Percentiles rank a stretch among this genome's conserved stretches.
Evolutionary conservation across 2,329 filamentous ascomycete genomes (phyloP).

Genomic region (Exophiala sideris): DNA sequence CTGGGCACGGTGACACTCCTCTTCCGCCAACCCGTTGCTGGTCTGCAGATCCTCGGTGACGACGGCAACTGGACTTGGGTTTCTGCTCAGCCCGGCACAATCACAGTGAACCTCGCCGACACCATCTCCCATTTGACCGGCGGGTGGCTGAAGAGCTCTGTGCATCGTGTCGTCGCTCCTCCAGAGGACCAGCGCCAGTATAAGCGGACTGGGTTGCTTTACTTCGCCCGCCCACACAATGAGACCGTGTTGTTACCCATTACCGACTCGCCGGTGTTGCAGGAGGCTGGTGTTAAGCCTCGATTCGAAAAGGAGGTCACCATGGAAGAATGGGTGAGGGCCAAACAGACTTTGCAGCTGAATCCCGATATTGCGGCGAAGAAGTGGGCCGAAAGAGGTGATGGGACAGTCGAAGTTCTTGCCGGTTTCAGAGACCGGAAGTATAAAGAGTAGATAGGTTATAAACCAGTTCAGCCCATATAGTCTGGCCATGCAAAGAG

Average conservation of each 20-base stretch:
- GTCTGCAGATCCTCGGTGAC: constrained; percentile 50
- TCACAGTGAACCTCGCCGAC: constrained; percentile 53
- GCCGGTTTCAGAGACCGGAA: constrained; percentile 32
- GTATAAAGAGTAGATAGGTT: constrained; percentile 25
- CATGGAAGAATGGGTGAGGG: constrained; percentile 46
- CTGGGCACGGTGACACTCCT: constrained; percentile 55
- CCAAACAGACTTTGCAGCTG: constrained; percentile 39
- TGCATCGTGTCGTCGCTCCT: constrained; percentile 49
- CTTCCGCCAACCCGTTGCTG: constrained; percentile 57
- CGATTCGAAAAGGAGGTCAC: constrained; percentile 43
- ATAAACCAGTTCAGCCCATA: too few relatives aligned
- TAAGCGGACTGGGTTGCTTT: constrained; percentile 43
- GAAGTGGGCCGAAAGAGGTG: constrained; percentile 33
- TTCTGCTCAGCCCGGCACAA: constrained; percentile 43
- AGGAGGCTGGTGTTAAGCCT: constrained; percentile 31
- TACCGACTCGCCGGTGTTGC: constrained; percentile 32
- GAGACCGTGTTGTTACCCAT: constrained; percentile 38
- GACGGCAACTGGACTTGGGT: constrained; percentile 49
- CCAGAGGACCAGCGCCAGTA: constrained; percentile 47
- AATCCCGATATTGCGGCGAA: constrained; percentile 38
- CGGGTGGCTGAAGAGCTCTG: constrained; percentile 50
- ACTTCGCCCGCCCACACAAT: constrained; percentile 49
- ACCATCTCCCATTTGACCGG: constrained; percentile 47
- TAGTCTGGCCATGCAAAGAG: too few relatives aligned
- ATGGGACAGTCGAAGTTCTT: constrained; percentile 42